Evolutionary conservation across 1,139 yeast species (phyloP).

Genomic region (Spathaspora sp.): DNA sequence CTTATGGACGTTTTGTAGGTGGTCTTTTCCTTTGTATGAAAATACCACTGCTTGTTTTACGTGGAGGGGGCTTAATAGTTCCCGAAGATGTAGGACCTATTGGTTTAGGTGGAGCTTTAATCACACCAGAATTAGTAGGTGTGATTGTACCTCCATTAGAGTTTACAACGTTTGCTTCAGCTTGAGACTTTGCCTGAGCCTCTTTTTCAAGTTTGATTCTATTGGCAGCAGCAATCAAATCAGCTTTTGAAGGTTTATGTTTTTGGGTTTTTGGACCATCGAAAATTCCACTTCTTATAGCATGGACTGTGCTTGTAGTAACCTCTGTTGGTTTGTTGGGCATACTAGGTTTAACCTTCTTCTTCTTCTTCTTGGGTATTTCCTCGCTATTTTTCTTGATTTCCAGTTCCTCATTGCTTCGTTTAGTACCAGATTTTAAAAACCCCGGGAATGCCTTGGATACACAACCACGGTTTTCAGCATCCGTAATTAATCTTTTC

Average conservation of each 20-base stretch:
- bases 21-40: slow-evolving; percentile 20
- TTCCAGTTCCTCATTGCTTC: slow-evolving; percentile 3
- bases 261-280: background rate
- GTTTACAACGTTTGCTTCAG: background rate
- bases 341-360: background rate
- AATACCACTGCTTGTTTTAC: slow-evolving; percentile 14
- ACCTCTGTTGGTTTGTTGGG: background rate
- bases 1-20: slow-evolving; percentile 1
- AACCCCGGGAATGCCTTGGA: slow-evolving; percentile 41
- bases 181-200: background rate
- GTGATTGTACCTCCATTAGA: background rate
- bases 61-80: slow-evolving; percentile 15
- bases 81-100: slow-evolving; percentile 19
- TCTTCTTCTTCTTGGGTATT: slow-evolving; percentile 3
- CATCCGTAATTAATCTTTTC: slow-evolving; percentile 65
- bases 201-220: background rate
- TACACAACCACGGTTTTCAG: slow-evolving; percentile 45
- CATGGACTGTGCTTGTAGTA: background rate
- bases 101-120: slow-evolving; percentile 1
- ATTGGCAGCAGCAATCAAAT: slow-evolving; percentile 2
- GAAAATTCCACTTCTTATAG: slow-evolving; percentile 5
- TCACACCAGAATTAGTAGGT: slow-evolving; percentile 9
- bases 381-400: too few relatives aligned
- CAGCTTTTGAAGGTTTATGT: background rate
- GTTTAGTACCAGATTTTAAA: slow-evolving; percentile 15